These are phyloP conservation scores for Leccinum obscurum DNA, from an alignment of 768 basidiomycete species.

Conservation along the genomic window DNA sequence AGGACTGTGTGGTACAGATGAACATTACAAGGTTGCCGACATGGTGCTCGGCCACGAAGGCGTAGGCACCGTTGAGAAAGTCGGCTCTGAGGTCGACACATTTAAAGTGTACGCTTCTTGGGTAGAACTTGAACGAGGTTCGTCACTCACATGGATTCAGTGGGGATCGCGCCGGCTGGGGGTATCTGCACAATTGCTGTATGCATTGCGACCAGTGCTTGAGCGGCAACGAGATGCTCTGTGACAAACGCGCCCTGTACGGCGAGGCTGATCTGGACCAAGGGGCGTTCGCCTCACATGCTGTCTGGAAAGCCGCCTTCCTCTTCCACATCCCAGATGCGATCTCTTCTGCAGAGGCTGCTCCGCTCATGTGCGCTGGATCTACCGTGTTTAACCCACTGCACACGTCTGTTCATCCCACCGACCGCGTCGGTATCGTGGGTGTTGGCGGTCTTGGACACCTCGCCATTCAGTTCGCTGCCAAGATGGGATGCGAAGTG, in stretches of 20 bases:
- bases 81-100: slow-evolving; percentile 31
- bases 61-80: slow-evolving; percentile 33
- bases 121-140: no score
- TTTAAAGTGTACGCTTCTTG: slow-evolving; percentile 36
- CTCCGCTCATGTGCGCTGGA: slow-evolving; percentile 40
- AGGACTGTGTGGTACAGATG: slow-evolving; percentile 42
- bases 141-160: slow-evolving; percentile 12
- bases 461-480: slow-evolving; percentile 39
- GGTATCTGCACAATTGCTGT: slow-evolving; percentile 35
- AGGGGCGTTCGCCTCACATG: slow-evolving; percentile 38
- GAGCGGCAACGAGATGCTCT: slow-evolving; percentile 34
- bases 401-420: slow-evolving; percentile 26
- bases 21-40: slow-evolving; percentile 32
- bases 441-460: slow-evolving; percentile 41
- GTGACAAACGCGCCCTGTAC: slow-evolving; percentile 27
- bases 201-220: slow-evolving; percentile 35
- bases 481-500: slow-evolving; percentile 41
- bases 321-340: slow-evolving; percentile 36
- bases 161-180: slow-evolving; percentile 40
- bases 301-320: slow-evolving; percentile 35
- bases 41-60: slow-evolving; percentile 45
- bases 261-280: slow-evolving; percentile 29
- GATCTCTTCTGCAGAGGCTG: slow-evolving; percentile 32
- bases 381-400: slow-evolving; percentile 34
- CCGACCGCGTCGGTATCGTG: slow-evolving; percentile 36